A percentile compares a stretch with the other conserved stretches of the same genome.
phyloP scores from a whole-genome alignment of 306 rosid genomes.

The Trifolium fragiferum region DNA sequence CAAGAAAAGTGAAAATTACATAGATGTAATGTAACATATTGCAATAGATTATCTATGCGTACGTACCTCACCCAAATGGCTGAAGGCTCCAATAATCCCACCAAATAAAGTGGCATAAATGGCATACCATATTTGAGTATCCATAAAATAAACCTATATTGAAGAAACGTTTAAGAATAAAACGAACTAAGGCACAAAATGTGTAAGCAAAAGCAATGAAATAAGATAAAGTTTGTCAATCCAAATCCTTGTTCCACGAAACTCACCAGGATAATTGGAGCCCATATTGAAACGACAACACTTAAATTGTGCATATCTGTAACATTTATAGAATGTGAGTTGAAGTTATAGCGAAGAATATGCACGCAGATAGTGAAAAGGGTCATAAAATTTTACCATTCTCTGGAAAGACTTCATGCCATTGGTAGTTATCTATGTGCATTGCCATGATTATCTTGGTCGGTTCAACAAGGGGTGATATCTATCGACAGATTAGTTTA shows the following conservation, averaged over 20 bases:
- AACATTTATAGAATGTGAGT: slow-evolving; percentile 14
- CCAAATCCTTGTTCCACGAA: slow-evolving; percentile 22
- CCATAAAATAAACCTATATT: slow-evolving; percentile 93
- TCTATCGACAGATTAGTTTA: slow-evolving; percentile 57
- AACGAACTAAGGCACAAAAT: slow-evolving; percentile 24
- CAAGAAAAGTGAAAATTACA: slow-evolving; percentile 13
- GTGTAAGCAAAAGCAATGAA: slow-evolving; percentile 36
- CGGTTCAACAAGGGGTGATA: slow-evolving; percentile 82
- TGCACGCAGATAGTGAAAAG: slow-evolving; percentile 32
- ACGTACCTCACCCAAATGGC: slow-evolving; percentile 99
- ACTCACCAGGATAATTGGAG: slow-evolving; percentile 95
- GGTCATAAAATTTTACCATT: slow-evolving; percentile 60
- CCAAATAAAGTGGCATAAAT: slow-evolving; percentile 91
- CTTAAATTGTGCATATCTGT: slow-evolving; percentile 23
- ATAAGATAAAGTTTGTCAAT: slow-evolving; percentile 26
- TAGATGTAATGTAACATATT: slow-evolving; percentile 15
- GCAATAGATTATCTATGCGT: slow-evolving; percentile 45
- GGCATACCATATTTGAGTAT: slow-evolving; percentile 98
- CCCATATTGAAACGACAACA: slow-evolving; percentile 84
- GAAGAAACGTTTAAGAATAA: slow-evolving; percentile 38
- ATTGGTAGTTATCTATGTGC: slow-evolving; percentile 73
- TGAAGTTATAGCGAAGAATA: slow-evolving; percentile 40
- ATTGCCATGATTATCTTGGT: slow-evolving; percentile 82
- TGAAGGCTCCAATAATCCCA: slow-evolving; percentile 94
- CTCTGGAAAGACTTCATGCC: slow-evolving; percentile 95